These are phyloP conservation scores for Colletotrichum agaves DNA, from an alignment of 2,329 filamentous ascomycete genomes.

Conservation along the genomic window DNA sequence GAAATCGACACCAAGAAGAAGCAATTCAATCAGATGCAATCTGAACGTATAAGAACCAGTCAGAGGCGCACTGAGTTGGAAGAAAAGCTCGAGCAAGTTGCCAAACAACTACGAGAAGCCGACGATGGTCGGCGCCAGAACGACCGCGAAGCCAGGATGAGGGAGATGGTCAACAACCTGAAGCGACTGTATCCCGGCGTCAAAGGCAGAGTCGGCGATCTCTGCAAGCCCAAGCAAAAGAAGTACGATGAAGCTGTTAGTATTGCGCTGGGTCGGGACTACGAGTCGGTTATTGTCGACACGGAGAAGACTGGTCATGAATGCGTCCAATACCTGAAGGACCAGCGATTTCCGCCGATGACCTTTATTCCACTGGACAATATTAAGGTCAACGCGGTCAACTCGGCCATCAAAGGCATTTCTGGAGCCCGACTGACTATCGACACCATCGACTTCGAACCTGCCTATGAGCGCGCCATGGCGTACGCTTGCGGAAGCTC, in stretches of 20 bases:
- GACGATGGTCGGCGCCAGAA: conserved; percentile 88
- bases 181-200: conserved; percentile 94
- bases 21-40: conserved; percentile 85
- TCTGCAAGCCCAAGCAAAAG: conserved; percentile 97
- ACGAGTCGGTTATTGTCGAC: conserved; percentile 94
- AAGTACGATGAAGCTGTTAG: conserved; percentile 95
- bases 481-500: conserved; percentile 95
- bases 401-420: conserved; percentile 90
- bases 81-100: conserved; percentile 86
- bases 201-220: conserved; percentile 86
- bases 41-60: conserved; percentile 82
- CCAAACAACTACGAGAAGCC: conserved; percentile 84
- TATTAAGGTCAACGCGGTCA: conserved; percentile 92
- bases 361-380: conserved; percentile 98
- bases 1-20: conserved; percentile 93
- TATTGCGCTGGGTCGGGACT: conserved; percentile 90
- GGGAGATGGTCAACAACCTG: conserved; percentile 85
- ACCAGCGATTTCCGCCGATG: conserved; percentile 86
- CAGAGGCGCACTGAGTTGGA: conserved; percentile 89
- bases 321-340: conserved; percentile 93
- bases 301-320: conserved; percentile 94
- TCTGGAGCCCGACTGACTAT: conserved; percentile 89
- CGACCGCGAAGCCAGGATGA: conserved; percentile 80
- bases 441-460: conserved; percentile 95
- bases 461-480: conserved; percentile 88